Base-by-base conservation (phyloP, 139 green algal genomes). In the Trebouxia sp. region DNA sequence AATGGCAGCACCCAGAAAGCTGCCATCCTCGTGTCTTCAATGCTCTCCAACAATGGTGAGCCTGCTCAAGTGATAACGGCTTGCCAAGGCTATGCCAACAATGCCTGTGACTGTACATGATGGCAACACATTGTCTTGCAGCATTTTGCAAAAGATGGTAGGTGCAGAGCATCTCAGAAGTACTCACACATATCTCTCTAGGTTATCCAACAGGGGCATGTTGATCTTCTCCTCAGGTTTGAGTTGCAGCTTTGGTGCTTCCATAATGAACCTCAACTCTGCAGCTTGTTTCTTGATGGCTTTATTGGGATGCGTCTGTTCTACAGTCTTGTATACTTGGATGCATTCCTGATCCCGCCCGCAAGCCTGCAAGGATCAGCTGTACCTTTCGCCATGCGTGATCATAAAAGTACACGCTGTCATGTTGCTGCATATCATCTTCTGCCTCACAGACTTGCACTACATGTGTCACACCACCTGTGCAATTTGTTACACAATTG, bases 191-290 rank as follows among this genome's bases (percentile, higher is more conserved):
- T 85, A 86, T 43, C 74, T 66, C 14, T 90, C 87, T 14, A 90
- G 75, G 42, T 85, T 86, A 20, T 91, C 85, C 0, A 97, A 80
- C 28, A 95, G 80, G 0, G 93, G 93, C 0, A 97, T 88, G 28
- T 89, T 87, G 30, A 97, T 89, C 6, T 79, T 83, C 83, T 98
- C 94, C 1, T 98, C 91, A 3, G 86, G 74, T 6, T 79, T 65
- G 5, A 94, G 41, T 69, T 90, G 83, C 79, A 98, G 83, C 77
- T 93, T 93, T 8, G 93, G 93, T 0, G 93, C 93, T 82, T 97
- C 92, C 87, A 96, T 87, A 79, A 97, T 97, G 85, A 89, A 97
- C 12, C 93, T 84, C 79, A 96, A 78, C 45, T 86, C 78, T 24
- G 76, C 87, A 20, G 89, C 90, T 65, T 90, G 84, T 76, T 75